Conservation (phyloP, 495 filamentous ascomycete genomes). For the Daldinia childiae region DNA sequence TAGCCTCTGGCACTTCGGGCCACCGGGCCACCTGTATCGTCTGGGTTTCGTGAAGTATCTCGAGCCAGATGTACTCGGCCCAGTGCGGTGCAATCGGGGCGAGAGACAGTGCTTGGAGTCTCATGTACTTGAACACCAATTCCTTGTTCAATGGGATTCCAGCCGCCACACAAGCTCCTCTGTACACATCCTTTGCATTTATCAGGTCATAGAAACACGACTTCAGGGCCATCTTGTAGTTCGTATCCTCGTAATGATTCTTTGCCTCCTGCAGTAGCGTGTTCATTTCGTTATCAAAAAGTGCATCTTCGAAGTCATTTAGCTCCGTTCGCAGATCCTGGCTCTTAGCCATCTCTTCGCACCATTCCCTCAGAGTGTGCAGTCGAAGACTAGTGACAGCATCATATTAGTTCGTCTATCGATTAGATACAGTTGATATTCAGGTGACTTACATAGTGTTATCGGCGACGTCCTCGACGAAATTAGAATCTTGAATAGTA, state of each 20-base stretch:
- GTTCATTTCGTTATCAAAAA: slow-evolving; percentile 96
- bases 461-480: slow-evolving; percentile 94
- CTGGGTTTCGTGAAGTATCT: slow-evolving; percentile 77
- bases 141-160: slow-evolving; percentile 85
- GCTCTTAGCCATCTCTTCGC: slow-evolving; percentile 81
- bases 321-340: slow-evolving; percentile 72
- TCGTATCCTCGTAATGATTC: slow-evolving; percentile 78
- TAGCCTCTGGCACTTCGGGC: slow-evolving; percentile 72
- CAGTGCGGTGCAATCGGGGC: slow-evolving; percentile 82
- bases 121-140: slow-evolving; percentile 77
- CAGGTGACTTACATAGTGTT: slow-evolving; percentile 67
- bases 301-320: slow-evolving; percentile 81
- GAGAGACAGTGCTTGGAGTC: slow-evolving; percentile 85
- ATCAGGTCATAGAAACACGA: slow-evolving; percentile 89
- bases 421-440: background rate
- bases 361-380: slow-evolving; percentile 89
- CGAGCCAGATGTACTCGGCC: slow-evolving; percentile 92
- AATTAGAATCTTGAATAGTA: slow-evolving; percentile 94
- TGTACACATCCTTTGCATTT: slow-evolving; percentile 84
- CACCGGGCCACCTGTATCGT: slow-evolving; percentile 83
- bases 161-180: slow-evolving; percentile 76
- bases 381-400: slow-evolving; percentile 65
- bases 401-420: slow-evolving; percentile 1
- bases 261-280: slow-evolving; percentile 76
- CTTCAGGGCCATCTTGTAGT: slow-evolving; percentile 93